These are phyloP conservation scores for Agrocybe praecox DNA, from an alignment of 768 basidiomycete genomes.

Conservation along the genomic window DNA sequence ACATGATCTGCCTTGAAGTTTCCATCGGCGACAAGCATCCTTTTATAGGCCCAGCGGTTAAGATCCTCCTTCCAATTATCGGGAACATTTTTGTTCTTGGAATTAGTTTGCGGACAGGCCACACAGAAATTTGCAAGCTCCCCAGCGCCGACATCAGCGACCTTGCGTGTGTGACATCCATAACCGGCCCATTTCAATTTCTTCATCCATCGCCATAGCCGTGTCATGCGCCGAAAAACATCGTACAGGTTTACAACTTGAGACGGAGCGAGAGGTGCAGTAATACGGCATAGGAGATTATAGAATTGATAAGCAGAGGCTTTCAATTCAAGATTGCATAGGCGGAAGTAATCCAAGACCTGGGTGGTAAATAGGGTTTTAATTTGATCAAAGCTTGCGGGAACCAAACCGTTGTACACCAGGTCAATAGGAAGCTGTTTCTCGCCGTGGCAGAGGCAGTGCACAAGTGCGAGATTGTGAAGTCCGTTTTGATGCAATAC, in stretches of 20 bases:
- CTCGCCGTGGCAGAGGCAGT: background rate
- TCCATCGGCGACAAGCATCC: no score
- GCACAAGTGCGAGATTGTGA: background rate
- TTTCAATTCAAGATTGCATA: constrained; percentile 1
- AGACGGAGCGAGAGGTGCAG: background rate
- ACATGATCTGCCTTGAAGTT: no score
- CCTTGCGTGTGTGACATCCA: background rate
- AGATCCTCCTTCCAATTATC: no score
- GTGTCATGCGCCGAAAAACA: constrained; percentile 4
- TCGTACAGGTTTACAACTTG: constrained; percentile 1
- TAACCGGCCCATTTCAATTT: constrained; percentile 10
- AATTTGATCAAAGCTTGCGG: background rate
- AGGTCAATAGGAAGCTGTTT: background rate
- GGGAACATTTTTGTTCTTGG: no score
- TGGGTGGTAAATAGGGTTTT: background rate
- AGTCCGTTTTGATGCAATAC: constrained; percentile 1
- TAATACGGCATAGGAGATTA: background rate
- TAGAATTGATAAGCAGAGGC: constrained; percentile 7
- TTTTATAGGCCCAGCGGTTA: no score
- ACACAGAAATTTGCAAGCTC: no score
- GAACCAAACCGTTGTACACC: background rate
- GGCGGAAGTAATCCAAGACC: background rate
- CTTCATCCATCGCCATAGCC: constrained; percentile 10
- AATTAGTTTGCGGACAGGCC: no score
- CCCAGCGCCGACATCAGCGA: background rate